phyloP scores from a whole-genome alignment of 371 early-diverging fungal genomes.

The Dichotomocladium elegans region DNA sequence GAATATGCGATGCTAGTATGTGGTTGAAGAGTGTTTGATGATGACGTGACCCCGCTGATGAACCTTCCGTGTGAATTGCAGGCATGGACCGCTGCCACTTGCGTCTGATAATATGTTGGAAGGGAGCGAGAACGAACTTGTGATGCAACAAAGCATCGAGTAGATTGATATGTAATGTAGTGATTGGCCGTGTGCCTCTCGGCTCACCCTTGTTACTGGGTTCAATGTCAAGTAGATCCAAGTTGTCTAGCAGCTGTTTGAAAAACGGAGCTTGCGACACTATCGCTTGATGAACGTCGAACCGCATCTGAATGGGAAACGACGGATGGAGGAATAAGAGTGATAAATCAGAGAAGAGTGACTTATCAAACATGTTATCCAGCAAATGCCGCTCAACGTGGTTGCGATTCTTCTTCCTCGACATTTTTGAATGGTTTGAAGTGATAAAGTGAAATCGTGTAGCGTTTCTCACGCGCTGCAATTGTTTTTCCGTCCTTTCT shows the following conservation, averaged over 20 bases:
- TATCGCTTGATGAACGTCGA: constrained; percentile 39
- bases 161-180: constrained; percentile 27
- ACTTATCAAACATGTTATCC: constrained; percentile 35
- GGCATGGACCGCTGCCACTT: constrained; percentile 28
- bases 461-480: no score
- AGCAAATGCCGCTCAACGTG: constrained; percentile 4
- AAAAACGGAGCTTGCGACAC: constrained; percentile 41
- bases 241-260: constrained; percentile 17
- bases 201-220: neutral
- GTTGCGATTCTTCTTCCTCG: neutral
- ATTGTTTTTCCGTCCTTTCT: no score
- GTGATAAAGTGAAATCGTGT: no score
- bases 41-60: neutral
- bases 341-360: constrained; percentile 34
- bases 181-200: neutral
- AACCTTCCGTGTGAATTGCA: neutral
- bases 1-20: constrained; percentile 34
- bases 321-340: constrained; percentile 35
- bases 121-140: constrained; percentile 36
- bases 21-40: constrained; percentile 10
- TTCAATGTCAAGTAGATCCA: neutral
- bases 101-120: constrained; percentile 42
- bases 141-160: constrained; percentile 24
- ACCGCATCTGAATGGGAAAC: constrained; percentile 38
- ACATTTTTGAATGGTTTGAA: no score